Evolutionary conservation across 768 basidiomycete species (phyloP), one percentile per base, ranked within the genome.

Genomic region (Trametes villosa): DNA sequence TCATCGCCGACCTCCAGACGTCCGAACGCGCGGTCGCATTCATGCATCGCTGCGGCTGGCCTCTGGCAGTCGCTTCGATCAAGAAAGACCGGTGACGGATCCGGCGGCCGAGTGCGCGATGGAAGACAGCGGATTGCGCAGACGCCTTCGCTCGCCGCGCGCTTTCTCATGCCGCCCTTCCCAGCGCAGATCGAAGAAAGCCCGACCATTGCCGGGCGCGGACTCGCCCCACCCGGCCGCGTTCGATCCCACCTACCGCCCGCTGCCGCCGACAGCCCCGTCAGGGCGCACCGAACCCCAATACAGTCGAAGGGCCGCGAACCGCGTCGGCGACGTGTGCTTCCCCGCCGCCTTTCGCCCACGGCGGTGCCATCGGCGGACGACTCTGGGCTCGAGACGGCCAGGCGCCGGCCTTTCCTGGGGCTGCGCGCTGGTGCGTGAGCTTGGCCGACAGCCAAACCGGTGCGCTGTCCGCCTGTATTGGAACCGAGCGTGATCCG

Each of bases 271-370:
- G 56, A 42, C 40, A 17, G 18, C 36, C n/a, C 36, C 26, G 47
- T 31, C 56, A 49, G 56, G 47, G 47, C 48, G 34, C 27, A 41
- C 11, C 30, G 56, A 17, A 20, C 3, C 3, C 26, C 56, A 41
- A 57, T 57, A 40, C n/a, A 57, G 36, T 50, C 18, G 13, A n/a
- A 48, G 33, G 34, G 33, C 50, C 33, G 50, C 50, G 50, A 48
- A 40, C 17, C 26, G 12, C 33, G 47, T 38, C 47, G 48, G 47
- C n/a, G 48, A 30, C 9, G 33, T 45, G 31, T 24, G 31, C 60
- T 61, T 54, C 53, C 42, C 20, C 42, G 53, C 53, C 60, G 53
- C 53, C 17, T 34, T 42, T 41, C n/a, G 41, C 2, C 53, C 53
- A 47, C 18, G 11, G 12, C 5, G 30, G 15, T 55, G 40, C 60